Conservation (phyloP, 2,329 filamentous ascomycete genomes). For the Leptographium wingfieldii region DNA sequence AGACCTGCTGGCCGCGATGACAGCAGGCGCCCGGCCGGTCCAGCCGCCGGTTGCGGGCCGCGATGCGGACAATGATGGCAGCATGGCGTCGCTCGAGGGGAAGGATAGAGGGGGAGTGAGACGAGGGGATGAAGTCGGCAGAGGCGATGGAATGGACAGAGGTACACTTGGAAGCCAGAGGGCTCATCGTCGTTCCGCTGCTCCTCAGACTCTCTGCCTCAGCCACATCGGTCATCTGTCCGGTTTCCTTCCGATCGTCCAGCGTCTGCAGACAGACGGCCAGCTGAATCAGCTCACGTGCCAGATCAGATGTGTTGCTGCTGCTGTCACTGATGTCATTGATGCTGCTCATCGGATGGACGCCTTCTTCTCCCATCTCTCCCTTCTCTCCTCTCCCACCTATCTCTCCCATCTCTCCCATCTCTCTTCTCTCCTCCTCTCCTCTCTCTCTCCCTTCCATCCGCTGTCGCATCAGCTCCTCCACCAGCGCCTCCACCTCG, state of each 20-base stretch:
- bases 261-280: constrained; percentile 9
- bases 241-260: neutral
- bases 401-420: constrained; percentile 1
- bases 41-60: constrained; percentile 21
- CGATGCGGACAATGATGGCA: constrained; percentile 22
- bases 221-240: constrained; percentile 11
- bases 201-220: neutral
- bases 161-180: too few relatives aligned
- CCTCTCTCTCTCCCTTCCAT: neutral
- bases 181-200: neutral
- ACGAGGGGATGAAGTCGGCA: neutral
- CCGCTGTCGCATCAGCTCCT: constrained; percentile 17
- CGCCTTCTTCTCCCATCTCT: too few relatives aligned
- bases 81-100: constrained; percentile 20
- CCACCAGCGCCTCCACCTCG: constrained; percentile 24
- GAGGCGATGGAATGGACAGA: neutral
- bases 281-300: constrained; percentile 7
- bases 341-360: too few relatives aligned
- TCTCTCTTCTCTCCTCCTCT: neutral
- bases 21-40: constrained; percentile 9
- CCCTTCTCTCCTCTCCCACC: too few relatives aligned
- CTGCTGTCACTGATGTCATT: too few relatives aligned
- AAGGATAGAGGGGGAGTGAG: too few relatives aligned
- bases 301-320: constrained; percentile 1
- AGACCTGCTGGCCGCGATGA: neutral